Evolutionary conservation across 2,329 filamentous ascomycete genomes (phyloP).

Genomic region (Xylaria hypoxylon): DNA sequence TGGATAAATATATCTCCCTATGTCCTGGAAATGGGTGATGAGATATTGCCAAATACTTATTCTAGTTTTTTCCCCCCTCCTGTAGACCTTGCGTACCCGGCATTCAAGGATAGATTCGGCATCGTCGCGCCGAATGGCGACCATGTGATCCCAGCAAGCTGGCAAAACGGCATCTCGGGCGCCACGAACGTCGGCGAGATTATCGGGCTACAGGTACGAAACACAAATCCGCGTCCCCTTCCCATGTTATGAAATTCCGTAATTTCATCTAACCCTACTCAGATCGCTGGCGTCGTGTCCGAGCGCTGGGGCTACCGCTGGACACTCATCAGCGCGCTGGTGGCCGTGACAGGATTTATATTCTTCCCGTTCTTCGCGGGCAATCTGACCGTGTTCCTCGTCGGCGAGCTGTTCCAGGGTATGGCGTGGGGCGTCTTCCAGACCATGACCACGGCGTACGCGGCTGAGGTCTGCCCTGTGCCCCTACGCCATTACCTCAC

Average conservation of each 20-base stretch:
- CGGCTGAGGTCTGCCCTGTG: conserved; percentile 49
- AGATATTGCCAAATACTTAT: conserved; percentile 18
- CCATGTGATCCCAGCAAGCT: conserved; percentile 58
- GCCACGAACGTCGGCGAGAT: conserved; percentile 60
- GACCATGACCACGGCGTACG: conserved; percentile 49
- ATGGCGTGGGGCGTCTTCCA: conserved; percentile 54
- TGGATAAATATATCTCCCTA: not conserved
- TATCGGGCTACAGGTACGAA: conserved; percentile 54
- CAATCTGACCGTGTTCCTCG: conserved; percentile 52
- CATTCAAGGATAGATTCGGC: conserved; percentile 52
- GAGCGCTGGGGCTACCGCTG: conserved; percentile 56
- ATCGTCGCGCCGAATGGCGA: conserved; percentile 48
- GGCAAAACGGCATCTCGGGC: conserved; percentile 61
- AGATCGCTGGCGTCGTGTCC: conserved; percentile 57
- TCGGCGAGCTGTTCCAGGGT: conserved; percentile 56
- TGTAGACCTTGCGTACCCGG: conserved; percentile 55
- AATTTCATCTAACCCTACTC: not conserved
- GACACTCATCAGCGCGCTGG: conserved; percentile 55
- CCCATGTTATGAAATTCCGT: not conserved
- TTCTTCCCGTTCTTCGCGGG: conserved; percentile 57
- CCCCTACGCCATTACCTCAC: conserved; percentile 49
- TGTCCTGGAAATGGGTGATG: not conserved
- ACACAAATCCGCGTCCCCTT: not conserved
- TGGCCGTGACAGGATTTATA: conserved; percentile 54
- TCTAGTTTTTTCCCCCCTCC: not conserved